These are phyloP conservation scores for Ustilaginoidea virens DNA, from an alignment of 2,329 filamentous ascomycete species.

Conservation along the genomic window DNA sequence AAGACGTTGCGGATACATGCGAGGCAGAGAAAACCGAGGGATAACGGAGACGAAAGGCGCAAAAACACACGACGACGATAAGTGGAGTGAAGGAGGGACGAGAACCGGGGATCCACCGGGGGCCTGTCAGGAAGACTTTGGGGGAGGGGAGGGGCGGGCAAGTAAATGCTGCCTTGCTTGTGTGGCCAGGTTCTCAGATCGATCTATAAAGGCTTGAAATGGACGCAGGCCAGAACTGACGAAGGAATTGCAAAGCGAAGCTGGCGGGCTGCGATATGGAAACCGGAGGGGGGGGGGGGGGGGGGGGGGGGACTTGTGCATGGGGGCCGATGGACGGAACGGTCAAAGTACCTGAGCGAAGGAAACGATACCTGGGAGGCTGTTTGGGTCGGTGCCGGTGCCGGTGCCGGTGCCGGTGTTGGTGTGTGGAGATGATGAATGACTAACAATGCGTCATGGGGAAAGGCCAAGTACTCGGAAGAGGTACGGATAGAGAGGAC, in stretches of 20 bases:
- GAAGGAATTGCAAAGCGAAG: neutral
- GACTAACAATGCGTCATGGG: too few species aligned
- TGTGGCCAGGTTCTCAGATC: constrained; percentile 2
- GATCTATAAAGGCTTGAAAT: constrained; percentile 1
- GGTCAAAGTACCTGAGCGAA: too few species aligned
- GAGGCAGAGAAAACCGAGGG: constrained; percentile 5
- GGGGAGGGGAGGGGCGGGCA: constrained; percentile 4
- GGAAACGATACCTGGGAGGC: too few species aligned
- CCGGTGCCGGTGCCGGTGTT: too few species aligned
- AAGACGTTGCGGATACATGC: constrained; percentile 9
- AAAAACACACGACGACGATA: constrained; percentile 1
- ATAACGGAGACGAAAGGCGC: constrained; percentile 4
- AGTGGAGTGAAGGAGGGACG: constrained; percentile 1
- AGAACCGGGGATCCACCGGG: constrained; percentile 3
- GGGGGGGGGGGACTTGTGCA: too few species aligned
- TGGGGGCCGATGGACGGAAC: constrained; percentile 2
- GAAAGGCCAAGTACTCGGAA: too few species aligned
- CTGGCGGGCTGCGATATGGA: constrained; percentile 1
- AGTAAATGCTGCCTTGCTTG: too few species aligned
- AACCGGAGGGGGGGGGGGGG: neutral
- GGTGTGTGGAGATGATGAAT: too few species aligned
- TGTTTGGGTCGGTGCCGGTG: too few species aligned
- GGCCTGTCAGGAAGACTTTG: too few species aligned
- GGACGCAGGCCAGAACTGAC: constrained; percentile 1
- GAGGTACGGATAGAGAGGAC: too few species aligned